Conservation (phyloP, 371 early-diverging fungal genomes). For the Syncephalis plumigaleata region DNA sequence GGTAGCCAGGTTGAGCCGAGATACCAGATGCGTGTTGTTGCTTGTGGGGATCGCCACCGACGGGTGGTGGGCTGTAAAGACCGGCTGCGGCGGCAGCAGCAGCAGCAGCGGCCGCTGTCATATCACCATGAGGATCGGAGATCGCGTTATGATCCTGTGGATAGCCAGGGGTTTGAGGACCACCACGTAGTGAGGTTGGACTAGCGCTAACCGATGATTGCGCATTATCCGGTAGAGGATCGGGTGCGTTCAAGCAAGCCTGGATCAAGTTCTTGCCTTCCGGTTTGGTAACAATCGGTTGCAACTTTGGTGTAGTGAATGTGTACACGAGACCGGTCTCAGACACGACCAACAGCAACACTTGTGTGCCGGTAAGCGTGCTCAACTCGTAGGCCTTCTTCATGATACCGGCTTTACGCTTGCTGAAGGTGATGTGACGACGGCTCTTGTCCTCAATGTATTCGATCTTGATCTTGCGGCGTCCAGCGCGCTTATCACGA, state of each 20-base stretch:
- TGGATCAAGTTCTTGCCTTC: constrained; percentile 92
- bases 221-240: constrained; percentile 12
- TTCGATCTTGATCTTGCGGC: constrained; percentile 94
- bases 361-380: constrained; percentile 94
- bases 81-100: too few species aligned
- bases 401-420: constrained; percentile 98
- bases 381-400: constrained; percentile 97
- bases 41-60: too few species aligned
- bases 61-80: too few species aligned
- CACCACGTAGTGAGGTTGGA: too few species aligned
- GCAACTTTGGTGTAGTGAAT: constrained; percentile 92
- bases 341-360: constrained; percentile 87
- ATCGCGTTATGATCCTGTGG: too few species aligned
- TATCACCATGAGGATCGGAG: too few species aligned
- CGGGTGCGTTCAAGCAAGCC: constrained; percentile 80
- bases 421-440: constrained; percentile 94
- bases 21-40: too few species aligned
- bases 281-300: constrained; percentile 84
- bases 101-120: too few species aligned
- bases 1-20: too few species aligned
- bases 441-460: constrained; percentile 92
- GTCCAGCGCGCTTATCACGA: constrained; percentile 48
- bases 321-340: constrained; percentile 98
- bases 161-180: too few species aligned
- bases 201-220: too few species aligned